These are phyloP conservation scores for Neurospora sublineolata DNA, from an alignment of 495 filamentous ascomycete genomes.

Conservation along the genomic window DNA sequence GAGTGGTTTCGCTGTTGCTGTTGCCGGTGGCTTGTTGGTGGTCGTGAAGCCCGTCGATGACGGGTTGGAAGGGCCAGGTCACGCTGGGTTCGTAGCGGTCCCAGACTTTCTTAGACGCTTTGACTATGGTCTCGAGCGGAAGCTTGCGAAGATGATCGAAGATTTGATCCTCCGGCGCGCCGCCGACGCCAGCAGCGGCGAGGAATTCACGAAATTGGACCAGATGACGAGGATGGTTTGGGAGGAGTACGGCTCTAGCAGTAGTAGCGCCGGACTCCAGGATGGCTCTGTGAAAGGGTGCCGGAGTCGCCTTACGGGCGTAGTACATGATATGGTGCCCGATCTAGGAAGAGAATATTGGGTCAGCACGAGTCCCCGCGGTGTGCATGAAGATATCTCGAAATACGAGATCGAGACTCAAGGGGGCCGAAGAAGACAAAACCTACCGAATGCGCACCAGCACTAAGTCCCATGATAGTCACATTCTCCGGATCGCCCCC, in stretches of 20 bases:
- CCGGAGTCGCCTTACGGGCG: constrained; percentile 15
- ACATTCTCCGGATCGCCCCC: constrained; percentile 53
- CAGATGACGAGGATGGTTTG: constrained; percentile 45
- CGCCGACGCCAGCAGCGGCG: constrained; percentile 26
- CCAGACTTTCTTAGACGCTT: constrained; percentile 41
- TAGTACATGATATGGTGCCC: constrained; percentile 54
- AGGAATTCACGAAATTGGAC: constrained; percentile 51
- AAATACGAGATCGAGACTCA: background rate
- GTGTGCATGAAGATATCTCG: background rate
- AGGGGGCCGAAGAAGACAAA: background rate
- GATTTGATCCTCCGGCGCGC: constrained; percentile 32
- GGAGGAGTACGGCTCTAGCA: constrained; percentile 47
- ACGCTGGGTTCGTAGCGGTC: constrained; percentile 41
- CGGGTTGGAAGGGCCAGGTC: constrained; percentile 58
- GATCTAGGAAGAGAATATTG: constrained; percentile 31
- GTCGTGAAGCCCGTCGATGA: constrained; percentile 43
- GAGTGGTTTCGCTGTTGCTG: background rate
- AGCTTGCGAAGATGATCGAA: constrained; percentile 41
- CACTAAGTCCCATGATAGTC: constrained; percentile 55
- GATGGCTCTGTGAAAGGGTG: constrained; percentile 50
- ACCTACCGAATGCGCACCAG: constrained; percentile 53
- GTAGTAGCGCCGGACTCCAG: constrained; percentile 53
- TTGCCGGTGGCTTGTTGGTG: constrained; percentile 11
- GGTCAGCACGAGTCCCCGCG: background rate
- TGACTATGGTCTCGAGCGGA: constrained; percentile 32